Percentiles rank a stretch among this genome's conserved stretches.
These are phyloP conservation scores for Zygosaccharomyces lentus DNA, from an alignment of 805 yeast species.

Conservation along the genomic window DNA sequence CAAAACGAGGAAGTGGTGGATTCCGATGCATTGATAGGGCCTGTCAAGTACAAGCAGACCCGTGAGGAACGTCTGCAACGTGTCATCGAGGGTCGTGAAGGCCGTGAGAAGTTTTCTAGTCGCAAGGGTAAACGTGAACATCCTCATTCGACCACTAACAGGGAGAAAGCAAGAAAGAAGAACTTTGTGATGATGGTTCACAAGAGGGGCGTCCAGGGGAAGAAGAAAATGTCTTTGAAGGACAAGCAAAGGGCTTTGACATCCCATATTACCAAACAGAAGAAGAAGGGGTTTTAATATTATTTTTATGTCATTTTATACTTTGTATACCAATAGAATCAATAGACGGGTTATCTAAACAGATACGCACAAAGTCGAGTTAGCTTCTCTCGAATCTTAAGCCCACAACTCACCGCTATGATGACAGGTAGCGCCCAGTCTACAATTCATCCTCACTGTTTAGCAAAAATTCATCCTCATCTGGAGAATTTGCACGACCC, in stretches of 20 bases:
- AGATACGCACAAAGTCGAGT: not conserved
- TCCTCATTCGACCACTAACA: conserved; percentile 86
- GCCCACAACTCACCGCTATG: too few species aligned
- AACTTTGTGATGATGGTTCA: conserved; percentile 98
- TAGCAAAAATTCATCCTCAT: conserved; percentile 31
- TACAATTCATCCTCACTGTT: conserved; percentile 33
- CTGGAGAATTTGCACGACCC: conserved; percentile 16
- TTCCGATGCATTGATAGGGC: conserved; percentile 70
- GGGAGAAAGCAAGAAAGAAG: conserved; percentile 97
- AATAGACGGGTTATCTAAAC: not conserved
- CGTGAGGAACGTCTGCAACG: conserved; percentile 88
- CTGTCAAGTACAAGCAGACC: conserved; percentile 67
- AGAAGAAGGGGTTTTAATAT: conserved; percentile 63
- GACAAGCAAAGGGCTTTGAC: conserved; percentile 83
- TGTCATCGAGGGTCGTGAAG: conserved; percentile 89
- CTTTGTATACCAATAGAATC: not conserved
- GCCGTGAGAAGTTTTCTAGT: conserved; percentile 85
- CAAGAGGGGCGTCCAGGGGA: conserved; percentile 90
- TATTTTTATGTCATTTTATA: not conserved
- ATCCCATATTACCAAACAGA: conserved; percentile 86
- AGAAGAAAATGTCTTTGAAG: conserved; percentile 80
- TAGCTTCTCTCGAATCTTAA: too few species aligned
- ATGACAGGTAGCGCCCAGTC: not conserved
- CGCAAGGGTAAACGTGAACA: conserved; percentile 73
- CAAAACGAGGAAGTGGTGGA: conserved; percentile 83